Evolutionary conservation across 176 grass and related monocot genomes (phyloP).

Genomic region (Musa beccarii): DNA sequence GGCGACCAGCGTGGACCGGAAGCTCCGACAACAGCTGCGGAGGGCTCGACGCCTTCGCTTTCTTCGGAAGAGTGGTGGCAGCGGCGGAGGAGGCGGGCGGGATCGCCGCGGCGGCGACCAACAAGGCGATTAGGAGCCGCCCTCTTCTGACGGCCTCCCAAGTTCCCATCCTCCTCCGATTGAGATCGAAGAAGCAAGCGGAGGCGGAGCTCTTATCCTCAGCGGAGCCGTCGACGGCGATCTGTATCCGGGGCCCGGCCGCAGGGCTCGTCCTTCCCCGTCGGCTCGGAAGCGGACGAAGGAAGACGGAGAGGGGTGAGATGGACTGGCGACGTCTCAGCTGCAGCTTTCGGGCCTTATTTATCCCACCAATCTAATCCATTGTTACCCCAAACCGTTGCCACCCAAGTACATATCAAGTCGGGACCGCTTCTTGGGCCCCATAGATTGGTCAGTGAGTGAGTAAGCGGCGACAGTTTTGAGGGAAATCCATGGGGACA

Average conservation of each 20-base stretch:
- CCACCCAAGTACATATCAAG: too few relatives aligned
- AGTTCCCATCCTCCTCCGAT: background rate
- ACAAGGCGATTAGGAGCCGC: background rate
- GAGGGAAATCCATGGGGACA: too few relatives aligned
- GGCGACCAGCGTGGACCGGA: background rate
- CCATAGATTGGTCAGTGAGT: too few relatives aligned
- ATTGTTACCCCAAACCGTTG: too few relatives aligned
- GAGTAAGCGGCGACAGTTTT: too few relatives aligned
- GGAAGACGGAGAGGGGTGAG: background rate
- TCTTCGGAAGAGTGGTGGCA: background rate
- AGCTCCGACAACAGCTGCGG: conserved; percentile 12
- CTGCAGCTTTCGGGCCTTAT: too few relatives aligned
- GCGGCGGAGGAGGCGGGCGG: background rate
- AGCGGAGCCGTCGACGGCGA: background rate
- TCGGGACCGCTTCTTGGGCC: too few relatives aligned
- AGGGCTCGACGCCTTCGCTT: background rate
- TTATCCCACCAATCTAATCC: too few relatives aligned
- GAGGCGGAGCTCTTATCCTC: background rate
- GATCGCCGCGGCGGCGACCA: conserved; percentile 1
- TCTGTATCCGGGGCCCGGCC: background rate
- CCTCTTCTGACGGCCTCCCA: background rate
- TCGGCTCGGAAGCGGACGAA: background rate
- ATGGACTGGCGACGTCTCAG: background rate
- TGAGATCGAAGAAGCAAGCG: background rate
- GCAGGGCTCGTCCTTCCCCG: too few relatives aligned